Base-by-base conservation (phyloP, 164 flowering plant genomes). In the Macadamia integrifolia region DNA sequence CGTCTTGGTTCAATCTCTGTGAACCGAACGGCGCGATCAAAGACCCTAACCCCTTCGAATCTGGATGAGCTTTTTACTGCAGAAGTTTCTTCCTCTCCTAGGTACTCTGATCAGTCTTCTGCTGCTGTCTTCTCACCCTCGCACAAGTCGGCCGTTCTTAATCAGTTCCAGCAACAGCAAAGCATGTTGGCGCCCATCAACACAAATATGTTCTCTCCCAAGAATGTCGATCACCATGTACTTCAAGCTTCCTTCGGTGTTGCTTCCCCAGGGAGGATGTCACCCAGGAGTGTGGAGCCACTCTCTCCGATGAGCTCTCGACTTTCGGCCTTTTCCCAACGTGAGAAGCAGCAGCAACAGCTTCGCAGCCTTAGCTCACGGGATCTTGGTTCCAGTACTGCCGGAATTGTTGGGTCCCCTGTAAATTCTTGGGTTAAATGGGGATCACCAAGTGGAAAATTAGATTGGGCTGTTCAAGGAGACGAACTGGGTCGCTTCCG, bases 91-190 rank as follows among this genome's bases (percentile, higher is more conserved):
- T 52, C 65, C 1, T 89, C 97, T 59, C 98, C 98, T 7, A 77
- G 92, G 6, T 89, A 72, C 56, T 71, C 83, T 31, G 90, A 89
- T 72, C 90, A 81, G 67, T 73, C 84, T 53, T 81, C 81, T 30
- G 71, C 85, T 0, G 71, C 82, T 9, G 84, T 80, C 31, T 90
- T 85, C 75, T 88, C 96, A 0, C 97, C 96, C 1, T 82, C 91
- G 0, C 95, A 90, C 73, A 90, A 87, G 56, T 86, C 98, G 10
- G 84, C 90, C 0, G 77, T 88, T 61, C 75, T 87, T 58, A 88
- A 81, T 68, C 98, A 90, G 50, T 82, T 90, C 72, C 95, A 88
- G 81, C 94, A 88, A 80, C 93, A 86, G 80, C 95, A 86, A 71
- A 80, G 80, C 83, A 82, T 91, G 82, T 64, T 93, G 6, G 81